A percentile compares a stretch with the other conserved stretches of the same genome.
Conservation (phyloP, 2,329 filamentous ascomycete genomes). For the Fusarium floridanum region DNA sequence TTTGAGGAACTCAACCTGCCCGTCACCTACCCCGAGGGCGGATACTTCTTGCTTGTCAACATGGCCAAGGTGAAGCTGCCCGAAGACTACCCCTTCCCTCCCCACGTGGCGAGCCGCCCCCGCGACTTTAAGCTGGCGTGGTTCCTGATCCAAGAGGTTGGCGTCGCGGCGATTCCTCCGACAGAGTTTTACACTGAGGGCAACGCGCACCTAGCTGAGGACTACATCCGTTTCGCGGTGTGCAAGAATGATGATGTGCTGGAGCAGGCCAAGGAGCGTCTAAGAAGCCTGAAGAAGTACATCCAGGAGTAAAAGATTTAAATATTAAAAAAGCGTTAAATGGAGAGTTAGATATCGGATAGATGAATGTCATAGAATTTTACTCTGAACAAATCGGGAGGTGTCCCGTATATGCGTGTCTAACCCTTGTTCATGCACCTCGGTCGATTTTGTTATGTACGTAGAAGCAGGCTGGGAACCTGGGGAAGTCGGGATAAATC, state of each 20-base stretch:
- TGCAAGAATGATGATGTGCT: slow-evolving; percentile 93
- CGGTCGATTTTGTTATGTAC: slow-evolving; percentile 4
- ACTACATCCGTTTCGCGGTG: slow-evolving; percentile 95
- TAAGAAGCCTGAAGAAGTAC: slow-evolving; percentile 80
- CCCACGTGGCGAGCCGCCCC: slow-evolving; percentile 86
- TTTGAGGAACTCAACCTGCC: slow-evolving; percentile 82
- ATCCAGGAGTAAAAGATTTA: slow-evolving; percentile 56
- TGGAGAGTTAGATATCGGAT: slow-evolving; percentile 7
- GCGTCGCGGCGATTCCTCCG: slow-evolving; percentile 94
- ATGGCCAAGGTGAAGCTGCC: slow-evolving; percentile 89
- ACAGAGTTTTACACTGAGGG: slow-evolving; percentile 94
- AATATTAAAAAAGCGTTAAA: slow-evolving; percentile 1
- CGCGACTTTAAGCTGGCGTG: slow-evolving; percentile 95
- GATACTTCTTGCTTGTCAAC: slow-evolving; percentile 97
- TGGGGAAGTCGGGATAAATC: not conserved
- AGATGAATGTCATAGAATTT: slow-evolving; percentile 19
- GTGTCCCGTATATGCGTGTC: not conserved
- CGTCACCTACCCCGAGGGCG: slow-evolving; percentile 93
- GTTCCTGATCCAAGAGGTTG: slow-evolving; percentile 97
- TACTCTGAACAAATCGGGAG: not conserved
- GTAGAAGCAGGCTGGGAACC: not conserved
- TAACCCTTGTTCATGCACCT: slow-evolving; percentile 1
- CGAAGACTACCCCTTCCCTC: slow-evolving; percentile 86
- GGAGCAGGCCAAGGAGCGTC: slow-evolving; percentile 80
- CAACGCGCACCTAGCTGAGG: slow-evolving; percentile 88